Conservation (phyloP, 352 stramenopile genomes). For the Saprolegnia parasitica region DNA sequence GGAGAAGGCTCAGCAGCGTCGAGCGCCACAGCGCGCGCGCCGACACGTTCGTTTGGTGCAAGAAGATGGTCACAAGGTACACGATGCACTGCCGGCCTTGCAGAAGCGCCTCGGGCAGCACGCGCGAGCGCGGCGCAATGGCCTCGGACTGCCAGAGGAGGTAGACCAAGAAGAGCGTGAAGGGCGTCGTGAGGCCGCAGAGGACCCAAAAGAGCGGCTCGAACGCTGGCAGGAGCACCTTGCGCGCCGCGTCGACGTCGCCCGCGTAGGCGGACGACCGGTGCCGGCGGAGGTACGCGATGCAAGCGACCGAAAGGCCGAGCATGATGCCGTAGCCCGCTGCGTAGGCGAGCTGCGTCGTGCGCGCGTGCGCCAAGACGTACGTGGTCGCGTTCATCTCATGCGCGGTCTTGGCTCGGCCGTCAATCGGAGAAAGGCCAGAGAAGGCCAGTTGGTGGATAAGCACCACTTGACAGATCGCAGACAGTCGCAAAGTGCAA, state of each 20-base stretch:
- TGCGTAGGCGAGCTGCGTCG: not conserved
- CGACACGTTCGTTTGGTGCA: constrained; percentile 32
- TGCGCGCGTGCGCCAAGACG: not conserved
- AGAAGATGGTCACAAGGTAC: constrained; percentile 23
- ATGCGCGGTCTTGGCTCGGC: not conserved
- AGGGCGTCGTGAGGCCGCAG: constrained; percentile 29
- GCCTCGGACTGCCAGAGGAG: constrained; percentile 9
- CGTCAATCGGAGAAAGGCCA: not conserved
- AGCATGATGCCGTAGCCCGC: constrained; percentile 39
- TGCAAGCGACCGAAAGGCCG: constrained; percentile 39
- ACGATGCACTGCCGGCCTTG: constrained; percentile 28
- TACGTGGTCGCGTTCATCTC: not conserved
- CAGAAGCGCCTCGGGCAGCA: constrained; percentile 15
- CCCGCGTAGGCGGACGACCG: constrained; percentile 46
- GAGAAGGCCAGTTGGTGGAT: not conserved
- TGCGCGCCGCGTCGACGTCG: constrained; percentile 44
- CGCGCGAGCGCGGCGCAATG: constrained; percentile 13
- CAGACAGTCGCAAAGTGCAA: too few species aligned
- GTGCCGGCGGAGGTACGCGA: constrained; percentile 53
- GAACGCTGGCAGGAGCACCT: constrained; percentile 65
- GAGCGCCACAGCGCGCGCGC: constrained; percentile 16
- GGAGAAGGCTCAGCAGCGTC: constrained; percentile 15
- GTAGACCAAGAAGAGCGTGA: constrained; percentile 33
- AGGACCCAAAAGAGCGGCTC: constrained; percentile 62
- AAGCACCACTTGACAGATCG: not conserved